Conservation (phyloP, 1,139 yeast species). For the Waltiozyma sp. region DNA sequence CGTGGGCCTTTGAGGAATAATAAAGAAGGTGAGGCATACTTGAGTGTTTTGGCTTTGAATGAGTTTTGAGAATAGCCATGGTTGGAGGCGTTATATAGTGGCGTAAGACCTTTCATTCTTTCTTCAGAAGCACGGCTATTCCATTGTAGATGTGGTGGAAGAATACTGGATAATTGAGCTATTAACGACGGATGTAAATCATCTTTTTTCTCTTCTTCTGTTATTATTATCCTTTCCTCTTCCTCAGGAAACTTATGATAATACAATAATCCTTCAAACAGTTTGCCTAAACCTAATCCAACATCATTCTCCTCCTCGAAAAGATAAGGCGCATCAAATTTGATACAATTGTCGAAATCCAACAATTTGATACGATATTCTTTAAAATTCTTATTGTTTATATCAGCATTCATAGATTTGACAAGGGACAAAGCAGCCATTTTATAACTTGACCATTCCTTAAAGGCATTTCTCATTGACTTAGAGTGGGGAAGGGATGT, state of each 20-base stretch:
- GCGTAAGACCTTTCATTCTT: not conserved
- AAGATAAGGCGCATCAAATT: not conserved
- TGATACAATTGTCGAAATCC: not conserved
- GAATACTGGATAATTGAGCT: not conserved
- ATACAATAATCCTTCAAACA: not conserved
- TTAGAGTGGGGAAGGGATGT: not conserved
- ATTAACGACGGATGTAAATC: not conserved
- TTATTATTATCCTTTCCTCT: too few relatives aligned
- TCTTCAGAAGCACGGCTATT: not conserved
- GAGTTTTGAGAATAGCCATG: slow-evolving; percentile 45
- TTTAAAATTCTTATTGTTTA: not conserved
- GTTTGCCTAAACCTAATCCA: not conserved
- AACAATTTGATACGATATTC: not conserved
- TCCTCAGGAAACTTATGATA: not conserved
- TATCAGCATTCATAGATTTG: not conserved
- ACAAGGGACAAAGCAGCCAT: not conserved
- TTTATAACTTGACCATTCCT: not conserved
- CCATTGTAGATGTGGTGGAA: not conserved
- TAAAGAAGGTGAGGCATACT: slow-evolving; percentile 42
- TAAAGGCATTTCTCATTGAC: not conserved
- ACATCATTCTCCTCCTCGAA: not conserved
- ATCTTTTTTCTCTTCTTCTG: slow-evolving; percentile 1
- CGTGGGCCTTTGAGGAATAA: not conserved
- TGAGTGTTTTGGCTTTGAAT: slow-evolving; percentile 71
- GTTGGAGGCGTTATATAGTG: not conserved